Evolutionary conservation across 106 monocot genomes (phyloP), one percentile per base, ranked within the genome.

Genomic region (Platanthera guangdongensis): DNA sequence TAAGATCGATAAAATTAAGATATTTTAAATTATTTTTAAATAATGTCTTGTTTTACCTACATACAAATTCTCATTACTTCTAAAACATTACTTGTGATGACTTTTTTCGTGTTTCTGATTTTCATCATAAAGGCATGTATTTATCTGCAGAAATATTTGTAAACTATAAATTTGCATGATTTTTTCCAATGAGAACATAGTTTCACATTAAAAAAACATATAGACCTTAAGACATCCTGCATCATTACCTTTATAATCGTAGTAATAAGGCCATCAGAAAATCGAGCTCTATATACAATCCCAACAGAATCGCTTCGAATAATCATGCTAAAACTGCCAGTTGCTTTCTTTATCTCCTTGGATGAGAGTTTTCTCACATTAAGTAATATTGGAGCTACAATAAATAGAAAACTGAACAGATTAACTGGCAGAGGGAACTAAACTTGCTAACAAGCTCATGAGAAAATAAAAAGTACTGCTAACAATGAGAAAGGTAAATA

Each of bases 281-380:
- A 89, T 45, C 70, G 82, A 77, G 93, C 96, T 87, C 81, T 96
- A 73, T 91, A 96, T 54, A 86, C 59, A 72, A 78, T 83, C 68
- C 93, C 89, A 68, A 80, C 70, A 51, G 77, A 69, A 78, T 84
- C 90, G 75, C 68, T 85, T 64, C 80, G 85, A 25, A 96, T 71
- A 74, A 87, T 82, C 63, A 78, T 78, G 75, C 89, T 85, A 74
- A 91, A 91, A 9, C 81, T 90, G 83, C 85, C 80, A 7, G 96
- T 96, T 65, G 96, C 95, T 74, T 75, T 86, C 51, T 83, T 76
- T 8, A 93, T 87, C 78, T 93, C 96, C 82, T 86, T 96, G 72
- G 12, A 53, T 49, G 83, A 81, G 74, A 89, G 93, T 22, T 81
- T 82, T 75, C 80, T 87, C 10, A 96, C 21, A 51, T 50, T 2